Percentiles rank a stretch among this genome's conserved stretches.
phyloP scores from a whole-genome alignment of 176 grass and related monocot genomes.

The Raddia guianensis region DNA sequence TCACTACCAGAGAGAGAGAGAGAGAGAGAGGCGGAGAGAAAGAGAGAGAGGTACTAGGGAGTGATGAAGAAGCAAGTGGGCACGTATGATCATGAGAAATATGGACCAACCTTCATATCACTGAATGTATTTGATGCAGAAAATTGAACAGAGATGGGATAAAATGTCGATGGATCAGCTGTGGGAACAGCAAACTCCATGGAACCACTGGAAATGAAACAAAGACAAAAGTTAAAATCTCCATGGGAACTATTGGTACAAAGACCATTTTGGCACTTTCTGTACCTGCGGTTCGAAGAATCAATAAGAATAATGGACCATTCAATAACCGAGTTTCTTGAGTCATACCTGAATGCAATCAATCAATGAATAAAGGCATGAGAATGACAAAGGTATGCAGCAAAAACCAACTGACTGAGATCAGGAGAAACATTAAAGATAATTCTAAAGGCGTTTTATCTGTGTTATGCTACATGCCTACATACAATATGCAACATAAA shows the following conservation, averaged over 20 bases:
- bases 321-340: conserved; percentile 73
- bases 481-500: not conserved
- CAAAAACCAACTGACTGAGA: not conserved
- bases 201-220: conserved; percentile 65
- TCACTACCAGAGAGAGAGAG: too few species aligned
- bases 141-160: conserved; percentile 76
- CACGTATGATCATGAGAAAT: conserved; percentile 26
- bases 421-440: not conserved
- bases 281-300: conserved; percentile 78
- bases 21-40: too few species aligned
- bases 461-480: conserved; percentile 6
- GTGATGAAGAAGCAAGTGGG: not conserved
- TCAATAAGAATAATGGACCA: conserved; percentile 92
- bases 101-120: conserved; percentile 67
- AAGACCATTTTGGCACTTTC: not conserved
- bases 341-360: conserved; percentile 64
- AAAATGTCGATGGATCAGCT: conserved; percentile 72
- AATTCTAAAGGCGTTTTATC: not conserved
- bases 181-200: conserved; percentile 87
- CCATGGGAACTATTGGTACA: conserved; percentile 6
- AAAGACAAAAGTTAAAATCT: conserved; percentile 28
- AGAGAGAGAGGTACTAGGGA: not conserved
- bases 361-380: not conserved
- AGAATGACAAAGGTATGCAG: conserved; percentile 22
- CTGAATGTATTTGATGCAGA: conserved; percentile 78